phyloP scores from a whole-genome alignment of 176 grass and related monocot genomes.

The Dendrocalamus sinicus region DNA sequence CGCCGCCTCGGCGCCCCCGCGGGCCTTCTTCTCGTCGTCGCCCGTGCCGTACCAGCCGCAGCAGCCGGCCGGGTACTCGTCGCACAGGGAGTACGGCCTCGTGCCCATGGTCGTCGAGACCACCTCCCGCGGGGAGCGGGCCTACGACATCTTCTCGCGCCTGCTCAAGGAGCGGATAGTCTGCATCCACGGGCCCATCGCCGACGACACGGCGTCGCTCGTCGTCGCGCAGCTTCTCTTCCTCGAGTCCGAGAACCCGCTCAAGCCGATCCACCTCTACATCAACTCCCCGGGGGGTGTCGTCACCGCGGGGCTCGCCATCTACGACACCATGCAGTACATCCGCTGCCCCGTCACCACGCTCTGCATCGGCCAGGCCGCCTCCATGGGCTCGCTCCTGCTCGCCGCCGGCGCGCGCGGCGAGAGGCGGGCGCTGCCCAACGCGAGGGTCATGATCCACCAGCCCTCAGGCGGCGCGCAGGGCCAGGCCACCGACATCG shows the following conservation, averaged over 20 bases:
- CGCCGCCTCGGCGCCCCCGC: slow-evolving; percentile 25
- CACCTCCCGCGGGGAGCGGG: slow-evolving; percentile 80
- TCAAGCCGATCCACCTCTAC: slow-evolving; percentile 91
- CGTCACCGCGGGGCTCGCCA: slow-evolving; percentile 82
- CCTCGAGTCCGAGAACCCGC: slow-evolving; percentile 93
- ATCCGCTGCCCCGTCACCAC: slow-evolving; percentile 84
- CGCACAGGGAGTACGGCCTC: slow-evolving; percentile 52
- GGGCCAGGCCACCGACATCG: slow-evolving; percentile 77
- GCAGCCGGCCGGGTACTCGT: slow-evolving; percentile 7
- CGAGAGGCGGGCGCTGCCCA: slow-evolving; percentile 82
- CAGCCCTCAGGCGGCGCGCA: slow-evolving; percentile 85
- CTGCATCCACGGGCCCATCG: slow-evolving; percentile 81
- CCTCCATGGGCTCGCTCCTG: slow-evolving; percentile 91
- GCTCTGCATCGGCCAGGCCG: slow-evolving; percentile 91
- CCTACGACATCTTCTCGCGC: slow-evolving; percentile 89
- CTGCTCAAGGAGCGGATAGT: slow-evolving; percentile 94
- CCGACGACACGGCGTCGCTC: slow-evolving; percentile 69
- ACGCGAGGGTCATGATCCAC: slow-evolving; percentile 94
- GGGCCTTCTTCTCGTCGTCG: slow-evolving; percentile 49
- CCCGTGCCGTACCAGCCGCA: slow-evolving; percentile 27
- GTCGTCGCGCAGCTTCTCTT: slow-evolving; percentile 95
- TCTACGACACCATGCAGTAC: slow-evolving; percentile 98
- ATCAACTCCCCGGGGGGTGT: slow-evolving; percentile 84
- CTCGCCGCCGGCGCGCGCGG: slow-evolving; percentile 85
- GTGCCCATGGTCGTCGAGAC: slow-evolving; percentile 94